Evolutionary conservation across 148 eudicot species (phyloP), one percentile per base, ranked within the genome.

Genomic region (Polygonum aviculare): DNA sequence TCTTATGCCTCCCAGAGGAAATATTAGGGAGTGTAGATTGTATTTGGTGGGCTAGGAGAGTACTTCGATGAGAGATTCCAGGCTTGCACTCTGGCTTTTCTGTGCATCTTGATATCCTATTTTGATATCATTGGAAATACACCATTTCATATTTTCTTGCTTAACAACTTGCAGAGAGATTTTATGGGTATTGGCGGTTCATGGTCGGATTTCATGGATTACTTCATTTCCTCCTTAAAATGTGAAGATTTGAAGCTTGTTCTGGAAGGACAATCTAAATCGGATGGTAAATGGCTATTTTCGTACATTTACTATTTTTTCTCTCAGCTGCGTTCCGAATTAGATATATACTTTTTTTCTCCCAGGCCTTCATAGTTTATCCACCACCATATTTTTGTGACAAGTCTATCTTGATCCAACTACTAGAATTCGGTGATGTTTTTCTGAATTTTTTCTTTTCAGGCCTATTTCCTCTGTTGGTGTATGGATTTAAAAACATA

Each of bases 171-270:
- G 82, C 87, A 92, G 98, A 88, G 96, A 75, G 98, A 91, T 74
- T 82, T 77, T 73, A 83, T 84, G 81, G 98, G 98, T 76, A 86
- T 93, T 65, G 88, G 97, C 62, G 97, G 98, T 49, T 80, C 91
- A 2, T 90, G 93, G 95, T 84, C 89, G 2, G 98, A 94, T 50
- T 94, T 94, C 80, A 78, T 91, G 49, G 91, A 87, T 73, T 94
- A 91, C 78, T 45, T 91, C 69, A 78, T 69, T 38, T 77, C 86
- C 76, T 88, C 94, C 76, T 72, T 94, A 26, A 88, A 84, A 82
- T 88, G 91, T 78, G 89, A 85, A 71, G 91, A 91, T 69, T 86
- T 86, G 62, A 91, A 91, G 88, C 88, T 94, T 82, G 79, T 87
- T 82, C 74, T 90, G 79, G 93, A 85, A 72, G 90, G 91, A 71